Conservation (phyloP, 1,284 basidiomycete genomes). For the Sanghuangporus sanghuang region DNA sequence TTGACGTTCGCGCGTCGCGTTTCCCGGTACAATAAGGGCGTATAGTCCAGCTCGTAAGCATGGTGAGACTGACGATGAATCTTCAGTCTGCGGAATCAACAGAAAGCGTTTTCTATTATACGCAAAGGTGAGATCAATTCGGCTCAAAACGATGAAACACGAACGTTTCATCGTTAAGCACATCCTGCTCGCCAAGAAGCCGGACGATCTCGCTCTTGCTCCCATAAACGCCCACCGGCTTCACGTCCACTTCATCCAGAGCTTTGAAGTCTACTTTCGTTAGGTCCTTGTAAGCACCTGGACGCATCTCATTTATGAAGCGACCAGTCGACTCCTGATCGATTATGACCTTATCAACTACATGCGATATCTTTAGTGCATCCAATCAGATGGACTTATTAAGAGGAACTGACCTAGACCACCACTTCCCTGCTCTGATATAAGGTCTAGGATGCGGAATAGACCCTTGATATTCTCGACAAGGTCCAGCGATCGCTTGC, state of each 20-base stretch:
- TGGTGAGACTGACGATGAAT: conserved; percentile 24
- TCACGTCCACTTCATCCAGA: conserved; percentile 38
- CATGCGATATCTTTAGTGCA: background rate
- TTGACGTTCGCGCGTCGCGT: conserved; percentile 20
- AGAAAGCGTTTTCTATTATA: conserved; percentile 18
- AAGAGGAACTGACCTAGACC: conserved; percentile 36
- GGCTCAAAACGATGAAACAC: conserved; percentile 18
- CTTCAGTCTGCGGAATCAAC: conserved; percentile 20
- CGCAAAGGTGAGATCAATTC: conserved; percentile 9
- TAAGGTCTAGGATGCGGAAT: conserved; percentile 48
- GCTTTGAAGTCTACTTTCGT: conserved; percentile 48
- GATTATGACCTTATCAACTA: conserved; percentile 59
- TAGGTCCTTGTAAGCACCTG: conserved; percentile 44
- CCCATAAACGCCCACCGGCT: conserved; percentile 53
- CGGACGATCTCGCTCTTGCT: conserved; percentile 43
- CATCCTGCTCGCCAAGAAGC: conserved; percentile 33
- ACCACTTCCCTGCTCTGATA: conserved; percentile 44
- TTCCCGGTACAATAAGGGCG: conserved; percentile 15
- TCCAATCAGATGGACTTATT: background rate
- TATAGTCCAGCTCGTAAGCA: conserved; percentile 49
- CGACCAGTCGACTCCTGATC: conserved; percentile 39
- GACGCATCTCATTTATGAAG: conserved; percentile 41
- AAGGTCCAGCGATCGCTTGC: conserved; percentile 22
- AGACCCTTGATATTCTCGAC: conserved; percentile 32
- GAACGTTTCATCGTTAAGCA: conserved; percentile 35